Base-by-base conservation (phyloP, 495 filamentous ascomycete genomes). In the Aspergillus asperescens region DNA sequence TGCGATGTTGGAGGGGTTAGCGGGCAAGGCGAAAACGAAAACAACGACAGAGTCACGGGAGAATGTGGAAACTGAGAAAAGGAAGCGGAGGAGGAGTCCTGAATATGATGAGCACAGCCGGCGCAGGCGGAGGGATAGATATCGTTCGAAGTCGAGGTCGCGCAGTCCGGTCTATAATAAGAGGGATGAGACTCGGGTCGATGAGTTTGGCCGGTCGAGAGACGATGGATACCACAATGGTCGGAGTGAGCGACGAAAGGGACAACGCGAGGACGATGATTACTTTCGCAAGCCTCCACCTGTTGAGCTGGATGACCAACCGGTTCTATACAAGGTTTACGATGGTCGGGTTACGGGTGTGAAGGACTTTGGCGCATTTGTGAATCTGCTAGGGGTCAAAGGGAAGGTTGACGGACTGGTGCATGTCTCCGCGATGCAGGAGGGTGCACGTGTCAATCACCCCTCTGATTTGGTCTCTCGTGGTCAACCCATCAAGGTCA, bases 331-430 rank as follows among this genome's bases (percentile, higher is more conserved):
- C 77, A 98, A 98, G 65, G 72, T 95, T 1, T 98, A 98, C 62
- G 82, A 89, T 61, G 93, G 93, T 13, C 81, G 82, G 53, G 86
- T 97, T 35, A 95, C 89, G 2, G 90, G 90, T 0, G 76, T 97
- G 25, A 96, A 95, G 64, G 88, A 96, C 57, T 98, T 96, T 70
- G 93, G 93, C 28, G 89, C 85, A 10, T 98, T 98, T 67, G 90
- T 98, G 44, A 96, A 92, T 59, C 69, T 98, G n/a, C 75, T 82
- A 59, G 88, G 89, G 20, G 84, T 98, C 4, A 82, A 77, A 64
- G 89, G 91, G 13, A 94, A 90, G 63, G 86, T 94, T 19, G 91
- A 95, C 61, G 93, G 93, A 2, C 77, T 98, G 62, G 92, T 97
- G 5, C 93, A 98, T 67, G 81, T 98, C n/a, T 95, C 92, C 25